phyloP scores from a whole-genome alignment of 140 eudicot species.

The Anethum foeniculum region DNA sequence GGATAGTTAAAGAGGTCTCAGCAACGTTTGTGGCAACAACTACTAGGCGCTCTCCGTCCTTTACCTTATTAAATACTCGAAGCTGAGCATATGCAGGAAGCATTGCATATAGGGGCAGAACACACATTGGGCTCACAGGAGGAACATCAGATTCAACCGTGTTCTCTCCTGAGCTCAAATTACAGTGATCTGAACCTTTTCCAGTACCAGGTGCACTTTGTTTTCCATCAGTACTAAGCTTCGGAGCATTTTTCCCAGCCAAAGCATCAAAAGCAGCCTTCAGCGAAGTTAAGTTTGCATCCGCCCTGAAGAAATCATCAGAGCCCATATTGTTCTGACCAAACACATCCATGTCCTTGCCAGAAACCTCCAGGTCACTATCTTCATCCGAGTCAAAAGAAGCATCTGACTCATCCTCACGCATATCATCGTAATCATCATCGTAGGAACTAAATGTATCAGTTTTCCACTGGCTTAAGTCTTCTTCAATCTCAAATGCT shows the following conservation, averaged over 20 bases:
- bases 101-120: constrained; percentile 90
- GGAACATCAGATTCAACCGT: constrained; percentile 10
- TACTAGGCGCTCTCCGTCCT: constrained; percentile 78
- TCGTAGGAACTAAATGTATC: constrained; percentile 52
- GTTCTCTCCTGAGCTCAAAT: constrained; percentile 4
- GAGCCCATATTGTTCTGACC: constrained; percentile 17
- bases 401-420: constrained; percentile 40
- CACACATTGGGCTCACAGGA: constrained; percentile 41
- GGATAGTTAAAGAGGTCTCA: constrained; percentile 88
- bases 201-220: constrained; percentile 1
- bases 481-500: constrained; percentile 57
- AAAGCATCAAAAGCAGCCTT: constrained; percentile 80
- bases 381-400: constrained; percentile 49
- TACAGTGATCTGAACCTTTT: constrained; percentile 15
- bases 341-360: constrained; percentile 21
- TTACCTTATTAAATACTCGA: constrained; percentile 68
- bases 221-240: constrained; percentile 15
- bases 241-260: constrained; percentile 26
- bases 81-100: constrained; percentile 93
- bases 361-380: constrained; percentile 48
- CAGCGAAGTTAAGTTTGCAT: constrained; percentile 43
- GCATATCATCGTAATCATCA: constrained; percentile 35
- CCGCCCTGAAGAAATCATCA: constrained; percentile 33
- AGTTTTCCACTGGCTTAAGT: constrained; percentile 27
- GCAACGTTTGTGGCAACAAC: constrained; percentile 97